Evolutionary conservation across 495 filamentous ascomycete species (phyloP).

Genomic region (Hyaloscypha finlandica): DNA sequence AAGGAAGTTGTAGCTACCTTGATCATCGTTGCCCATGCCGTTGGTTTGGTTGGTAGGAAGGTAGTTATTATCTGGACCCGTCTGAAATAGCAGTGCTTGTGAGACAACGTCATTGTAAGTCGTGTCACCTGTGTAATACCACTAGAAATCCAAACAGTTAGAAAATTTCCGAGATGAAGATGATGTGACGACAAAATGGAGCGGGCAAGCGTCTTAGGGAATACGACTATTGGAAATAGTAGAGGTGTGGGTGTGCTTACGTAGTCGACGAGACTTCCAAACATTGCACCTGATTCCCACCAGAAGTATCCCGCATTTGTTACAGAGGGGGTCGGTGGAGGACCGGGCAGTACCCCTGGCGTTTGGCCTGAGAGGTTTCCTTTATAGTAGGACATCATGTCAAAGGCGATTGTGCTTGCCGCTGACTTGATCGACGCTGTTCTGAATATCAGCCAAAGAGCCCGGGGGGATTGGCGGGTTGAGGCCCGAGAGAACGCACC

Average conservation of each 20-base stretch:
- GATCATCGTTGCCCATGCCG: slow-evolving; percentile 82
- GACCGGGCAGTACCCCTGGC: slow-evolving; percentile 61
- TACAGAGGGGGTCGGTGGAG: slow-evolving; percentile 37
- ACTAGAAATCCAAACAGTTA: slow-evolving; percentile 30
- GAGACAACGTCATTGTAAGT: slow-evolving; percentile 66
- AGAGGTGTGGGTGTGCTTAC: neutral
- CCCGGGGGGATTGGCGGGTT: neutral
- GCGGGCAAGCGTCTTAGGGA: neutral
- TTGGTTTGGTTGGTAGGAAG: slow-evolving; percentile 68
- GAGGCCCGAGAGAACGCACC: neutral
- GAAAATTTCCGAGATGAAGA: neutral
- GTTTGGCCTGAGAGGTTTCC: slow-evolving; percentile 59
- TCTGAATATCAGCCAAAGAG: neutral
- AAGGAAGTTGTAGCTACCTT: slow-evolving; percentile 39
- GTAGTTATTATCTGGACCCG: slow-evolving; percentile 63
- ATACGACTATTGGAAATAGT: neutral
- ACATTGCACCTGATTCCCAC: slow-evolving; percentile 75
- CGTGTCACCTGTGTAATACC: slow-evolving; percentile 68
- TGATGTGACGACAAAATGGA: neutral
- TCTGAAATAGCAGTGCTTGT: slow-evolving; percentile 65
- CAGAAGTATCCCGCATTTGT: slow-evolving; percentile 48
- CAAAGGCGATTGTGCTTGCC: slow-evolving; percentile 59
- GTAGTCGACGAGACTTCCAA: slow-evolving; percentile 72
- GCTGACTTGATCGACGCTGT: slow-evolving; percentile 59
- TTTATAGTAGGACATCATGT: slow-evolving; percentile 64